These are phyloP conservation scores for Melaleuca alternifolia DNA, from an alignment of 345 rosid genomes.

Conservation along the genomic window DNA sequence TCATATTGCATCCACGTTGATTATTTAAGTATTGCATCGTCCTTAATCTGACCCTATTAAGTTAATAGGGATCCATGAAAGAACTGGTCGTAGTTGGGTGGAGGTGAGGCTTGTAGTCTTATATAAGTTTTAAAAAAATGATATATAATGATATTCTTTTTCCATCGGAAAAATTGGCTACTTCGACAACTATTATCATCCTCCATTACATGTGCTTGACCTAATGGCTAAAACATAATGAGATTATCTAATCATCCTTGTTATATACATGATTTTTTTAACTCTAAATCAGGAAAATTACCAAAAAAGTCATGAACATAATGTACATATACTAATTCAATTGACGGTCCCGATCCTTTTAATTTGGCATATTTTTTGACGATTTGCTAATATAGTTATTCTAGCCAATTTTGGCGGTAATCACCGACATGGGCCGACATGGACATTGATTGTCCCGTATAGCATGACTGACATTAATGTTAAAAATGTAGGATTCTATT, in stretches of 20 bases:
- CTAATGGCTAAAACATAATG: background rate
- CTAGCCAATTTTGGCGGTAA: accelerated
- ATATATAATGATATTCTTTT: background rate
- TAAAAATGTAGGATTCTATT: background rate
- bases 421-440: too few relatives aligned
- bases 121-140: too few relatives aligned
- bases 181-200: background rate
- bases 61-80: background rate
- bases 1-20: background rate
- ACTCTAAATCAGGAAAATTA: background rate
- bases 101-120: background rate
- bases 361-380: background rate
- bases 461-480: background rate
- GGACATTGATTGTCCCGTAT: too few relatives aligned
- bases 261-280: background rate
- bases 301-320: background rate
- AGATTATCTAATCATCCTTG: background rate
- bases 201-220: background rate
- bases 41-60: background rate
- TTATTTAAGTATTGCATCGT: background rate
- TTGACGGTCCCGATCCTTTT: background rate
- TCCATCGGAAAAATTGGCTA: background rate
- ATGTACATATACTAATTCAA: background rate
- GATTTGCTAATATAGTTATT: background rate
- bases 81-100: background rate